Conservation (phyloP, 108 stramenopile genomes). For the Nannochloropsis gaditana region DNA sequence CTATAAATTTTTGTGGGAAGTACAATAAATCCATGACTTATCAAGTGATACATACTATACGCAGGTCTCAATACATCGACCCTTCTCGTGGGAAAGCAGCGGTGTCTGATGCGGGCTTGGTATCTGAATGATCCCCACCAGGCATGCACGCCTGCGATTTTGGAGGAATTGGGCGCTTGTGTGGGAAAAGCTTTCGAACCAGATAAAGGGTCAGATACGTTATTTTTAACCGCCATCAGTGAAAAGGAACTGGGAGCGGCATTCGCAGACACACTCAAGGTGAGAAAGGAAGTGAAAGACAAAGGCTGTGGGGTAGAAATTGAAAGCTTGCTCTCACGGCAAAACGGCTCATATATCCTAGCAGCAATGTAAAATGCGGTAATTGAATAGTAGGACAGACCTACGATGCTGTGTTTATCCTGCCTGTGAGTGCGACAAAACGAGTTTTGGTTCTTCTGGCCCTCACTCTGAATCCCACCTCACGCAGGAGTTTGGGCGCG, state of each 20-base stretch:
- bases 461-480: not conserved
- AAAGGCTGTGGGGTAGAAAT: no score
- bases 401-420: no score
- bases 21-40: no score
- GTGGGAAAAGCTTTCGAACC: not conserved
- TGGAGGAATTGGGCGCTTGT: not conserved
- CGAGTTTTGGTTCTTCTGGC: not conserved
- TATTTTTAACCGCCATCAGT: not conserved
- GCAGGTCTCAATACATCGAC: no score
- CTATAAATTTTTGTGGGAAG: no score
- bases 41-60: no score
- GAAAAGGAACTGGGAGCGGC: not conserved
- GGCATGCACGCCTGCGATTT: slow-evolving; percentile 4
- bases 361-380: no score
- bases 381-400: no score
- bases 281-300: not conserved
- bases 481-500: not conserved
- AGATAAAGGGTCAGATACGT: not conserved
- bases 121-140: not conserved
- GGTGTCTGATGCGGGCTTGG: not conserved
- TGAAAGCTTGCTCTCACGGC: no score
- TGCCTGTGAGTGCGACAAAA: not conserved
- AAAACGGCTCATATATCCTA: no score
- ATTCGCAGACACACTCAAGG: not conserved
- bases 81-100: no score